Evolutionary conservation across 2,329 filamentous ascomycete genomes (phyloP).

Genomic region (Chrysoporthe deuterocubensis): DNA sequence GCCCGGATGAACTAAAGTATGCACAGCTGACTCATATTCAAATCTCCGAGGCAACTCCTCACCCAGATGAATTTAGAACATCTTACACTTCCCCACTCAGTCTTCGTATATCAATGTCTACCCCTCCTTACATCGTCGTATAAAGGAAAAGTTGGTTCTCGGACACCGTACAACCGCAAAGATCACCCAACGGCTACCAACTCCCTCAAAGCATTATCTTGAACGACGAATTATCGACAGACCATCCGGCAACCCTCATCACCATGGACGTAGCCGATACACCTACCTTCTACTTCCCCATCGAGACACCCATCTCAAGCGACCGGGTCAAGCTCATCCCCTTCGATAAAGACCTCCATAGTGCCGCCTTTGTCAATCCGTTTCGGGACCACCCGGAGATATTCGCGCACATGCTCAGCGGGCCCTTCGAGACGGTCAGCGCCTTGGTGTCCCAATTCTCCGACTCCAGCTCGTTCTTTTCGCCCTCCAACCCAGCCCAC

Average conservation of each 20-base stretch:
- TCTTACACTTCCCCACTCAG: too few relatives aligned
- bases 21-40: neutral
- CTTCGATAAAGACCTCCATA: slow-evolving; percentile 31
- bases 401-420: slow-evolving; percentile 31
- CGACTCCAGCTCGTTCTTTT: slow-evolving; percentile 17
- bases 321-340: slow-evolving; percentile 30
- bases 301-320: slow-evolving; percentile 32
- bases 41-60: too few relatives aligned
- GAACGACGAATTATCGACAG: neutral
- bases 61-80: too few relatives aligned
- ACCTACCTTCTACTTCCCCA: slow-evolving; percentile 18
- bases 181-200: too few relatives aligned
- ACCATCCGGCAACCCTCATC: neutral
- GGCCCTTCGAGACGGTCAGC: slow-evolving; percentile 29
- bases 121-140: too few relatives aligned
- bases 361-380: slow-evolving; percentile 23
- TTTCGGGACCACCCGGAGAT: slow-evolving; percentile 29
- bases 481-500: slow-evolving; percentile 22
- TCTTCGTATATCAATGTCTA: too few relatives aligned
- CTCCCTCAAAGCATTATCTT: too few relatives aligned
- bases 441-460: slow-evolving; percentile 28
- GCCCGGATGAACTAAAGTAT: neutral
- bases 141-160: too few relatives aligned
- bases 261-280: neutral
- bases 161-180: too few relatives aligned